Evolutionary conservation across 1,284 basidiomycete genomes (phyloP).

Genomic region (Ustilago vetiveriae): DNA sequence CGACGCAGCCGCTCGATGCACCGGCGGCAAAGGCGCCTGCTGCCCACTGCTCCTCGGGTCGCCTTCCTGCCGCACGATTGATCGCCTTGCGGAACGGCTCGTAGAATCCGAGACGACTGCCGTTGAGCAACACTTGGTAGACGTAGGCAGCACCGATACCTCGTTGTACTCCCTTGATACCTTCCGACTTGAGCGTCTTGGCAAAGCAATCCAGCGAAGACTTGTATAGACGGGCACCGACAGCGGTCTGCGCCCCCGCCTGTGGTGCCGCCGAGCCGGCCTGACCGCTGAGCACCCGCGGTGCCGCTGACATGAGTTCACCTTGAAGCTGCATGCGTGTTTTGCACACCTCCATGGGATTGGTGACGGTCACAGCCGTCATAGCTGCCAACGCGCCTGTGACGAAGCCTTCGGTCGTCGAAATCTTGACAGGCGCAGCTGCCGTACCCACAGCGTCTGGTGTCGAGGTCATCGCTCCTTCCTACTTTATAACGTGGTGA

Average conservation of each 20-base stretch:
- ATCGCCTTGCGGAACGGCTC: conserved; percentile 83
- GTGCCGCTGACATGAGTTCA: conserved; percentile 52
- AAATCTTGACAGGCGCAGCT: conserved; percentile 45
- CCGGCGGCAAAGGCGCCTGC: conserved; percentile 76
- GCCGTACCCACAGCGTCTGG: conserved; percentile 16
- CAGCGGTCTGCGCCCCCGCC: conserved; percentile 30
- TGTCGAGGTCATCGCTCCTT: conserved; percentile 15
- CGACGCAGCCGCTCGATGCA: conserved; percentile 86
- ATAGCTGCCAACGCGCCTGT: conserved; percentile 57
- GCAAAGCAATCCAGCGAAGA: conserved; percentile 84
- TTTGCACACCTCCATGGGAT: conserved; percentile 63
- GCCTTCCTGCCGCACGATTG: conserved; percentile 77
- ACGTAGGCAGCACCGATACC: conserved; percentile 80
- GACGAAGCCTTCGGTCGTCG: conserved; percentile 50
- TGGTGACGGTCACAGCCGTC: conserved; percentile 58
- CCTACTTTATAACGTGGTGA: not conserved
- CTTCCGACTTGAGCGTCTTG: conserved; percentile 92
- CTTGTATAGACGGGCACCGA: conserved; percentile 74
- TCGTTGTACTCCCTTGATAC: conserved; percentile 86
- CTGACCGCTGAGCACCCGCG: conserved; percentile 37
- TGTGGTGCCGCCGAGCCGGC: conserved; percentile 36
- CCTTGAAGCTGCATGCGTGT: conserved; percentile 65
- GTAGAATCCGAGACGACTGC: conserved; percentile 93
- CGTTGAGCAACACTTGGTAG: conserved; percentile 86
- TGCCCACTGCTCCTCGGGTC: conserved; percentile 74